Percentiles rank a stretch among this genome's conserved stretches.
Evolutionary conservation across 2,329 filamentous ascomycete species (phyloP).

Genomic region (Neophaeococcomyces aloes): DNA sequence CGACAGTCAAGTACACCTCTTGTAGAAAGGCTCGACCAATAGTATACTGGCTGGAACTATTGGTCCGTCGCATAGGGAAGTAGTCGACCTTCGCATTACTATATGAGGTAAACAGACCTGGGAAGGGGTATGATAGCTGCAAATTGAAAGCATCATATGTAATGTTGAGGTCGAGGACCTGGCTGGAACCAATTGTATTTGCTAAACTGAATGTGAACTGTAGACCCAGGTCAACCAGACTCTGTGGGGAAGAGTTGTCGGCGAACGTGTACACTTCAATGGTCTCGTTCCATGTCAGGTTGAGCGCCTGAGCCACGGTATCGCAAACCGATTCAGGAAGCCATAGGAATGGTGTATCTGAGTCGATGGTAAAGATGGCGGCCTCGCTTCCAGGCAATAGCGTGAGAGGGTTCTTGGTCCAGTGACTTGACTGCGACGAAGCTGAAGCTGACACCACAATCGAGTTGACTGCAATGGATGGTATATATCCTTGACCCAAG

Average conservation of each 20-base stretch:
- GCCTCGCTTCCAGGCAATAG: conserved; percentile 16
- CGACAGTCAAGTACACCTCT: conserved; percentile 30
- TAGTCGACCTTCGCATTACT: conserved; percentile 24
- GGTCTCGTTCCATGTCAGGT: conserved; percentile 27
- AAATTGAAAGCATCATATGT: conserved; percentile 33
- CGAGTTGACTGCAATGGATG: conserved; percentile 25
- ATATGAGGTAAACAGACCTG: conserved; percentile 21
- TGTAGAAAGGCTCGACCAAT: conserved; percentile 34
- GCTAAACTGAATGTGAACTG: conserved; percentile 29
- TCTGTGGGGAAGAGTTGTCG: conserved; percentile 19
- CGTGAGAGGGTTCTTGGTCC: conserved; percentile 20
- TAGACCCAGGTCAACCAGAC: conserved; percentile 23
- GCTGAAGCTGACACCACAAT: conserved; percentile 22
- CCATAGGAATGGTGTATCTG: conserved; percentile 32
- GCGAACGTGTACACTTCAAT: conserved; percentile 28
- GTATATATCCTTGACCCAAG: conserved; percentile 24
- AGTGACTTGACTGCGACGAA: conserved; percentile 13
- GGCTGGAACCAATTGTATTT: conserved; percentile 22
- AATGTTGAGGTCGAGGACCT: conserved; percentile 27
- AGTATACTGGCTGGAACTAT: conserved; percentile 26
- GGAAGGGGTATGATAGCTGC: conserved; percentile 27
- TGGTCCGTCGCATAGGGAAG: conserved; percentile 31
- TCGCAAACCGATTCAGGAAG: conserved; percentile 29
- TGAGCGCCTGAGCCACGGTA: conserved; percentile 28
- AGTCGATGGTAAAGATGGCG: conserved; percentile 29